Conservation (phyloP, 352 stramenopile species). For the Pythium vanterpoolii region DNA sequence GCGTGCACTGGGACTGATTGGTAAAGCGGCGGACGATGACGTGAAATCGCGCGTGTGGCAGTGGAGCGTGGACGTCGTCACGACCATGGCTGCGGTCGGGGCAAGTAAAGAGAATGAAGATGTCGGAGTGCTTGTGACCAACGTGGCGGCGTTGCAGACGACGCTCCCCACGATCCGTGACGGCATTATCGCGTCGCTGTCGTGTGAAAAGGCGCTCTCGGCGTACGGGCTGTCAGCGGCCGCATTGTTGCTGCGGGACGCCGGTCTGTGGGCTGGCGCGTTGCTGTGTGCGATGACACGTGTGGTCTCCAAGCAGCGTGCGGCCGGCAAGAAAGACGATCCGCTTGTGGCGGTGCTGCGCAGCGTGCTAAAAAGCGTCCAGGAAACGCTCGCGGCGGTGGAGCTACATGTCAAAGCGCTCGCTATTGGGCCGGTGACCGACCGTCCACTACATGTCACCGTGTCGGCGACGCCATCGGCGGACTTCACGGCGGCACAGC, state of each 20-base stretch:
- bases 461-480: neutral
- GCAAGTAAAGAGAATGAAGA: neutral
- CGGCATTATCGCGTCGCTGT: conserved; percentile 10
- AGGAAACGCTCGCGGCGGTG: conserved; percentile 41
- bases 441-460: neutral
- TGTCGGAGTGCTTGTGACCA: neutral
- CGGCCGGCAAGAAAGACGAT: conserved; percentile 63
- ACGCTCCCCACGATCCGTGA: conserved; percentile 20
- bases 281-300: conserved; percentile 44
- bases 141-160: conserved; percentile 4
- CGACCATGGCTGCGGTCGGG: conserved; percentile 4
- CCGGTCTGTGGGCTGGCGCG: conserved; percentile 50
- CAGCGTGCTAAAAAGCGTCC: conserved; percentile 56
- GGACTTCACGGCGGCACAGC: conserved; percentile 37
- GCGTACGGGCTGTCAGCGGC: conserved; percentile 48
- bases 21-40: conserved; percentile 8
- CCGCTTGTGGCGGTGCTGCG: conserved; percentile 34
- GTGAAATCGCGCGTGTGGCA: conserved; percentile 47
- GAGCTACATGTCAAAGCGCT: conserved; percentile 36
- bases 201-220: conserved; percentile 27
- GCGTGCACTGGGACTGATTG: conserved; percentile 12
- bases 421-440: conserved; percentile 14
- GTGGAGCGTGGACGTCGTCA: conserved; percentile 40
- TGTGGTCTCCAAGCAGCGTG: conserved; percentile 52
- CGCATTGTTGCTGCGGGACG: conserved; percentile 55